phyloP scores from a whole-genome alignment of 2,329 filamentous ascomycete species.

The Cladosporium oxysporum region DNA sequence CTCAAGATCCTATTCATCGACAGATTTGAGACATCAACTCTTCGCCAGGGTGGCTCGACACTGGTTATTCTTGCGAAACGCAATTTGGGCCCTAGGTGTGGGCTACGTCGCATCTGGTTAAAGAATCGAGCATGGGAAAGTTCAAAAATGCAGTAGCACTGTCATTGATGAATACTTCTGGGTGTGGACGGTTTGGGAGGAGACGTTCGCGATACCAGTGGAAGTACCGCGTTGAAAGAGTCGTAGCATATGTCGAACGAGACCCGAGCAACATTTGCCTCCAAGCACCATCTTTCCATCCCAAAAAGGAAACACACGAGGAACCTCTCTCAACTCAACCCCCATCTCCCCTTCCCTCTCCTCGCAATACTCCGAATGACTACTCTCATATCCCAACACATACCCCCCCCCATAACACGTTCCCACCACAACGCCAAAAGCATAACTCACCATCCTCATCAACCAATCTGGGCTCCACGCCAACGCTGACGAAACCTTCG shows the following conservation, averaged over 20 bases:
- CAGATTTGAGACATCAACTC: not conserved
- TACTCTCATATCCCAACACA: not conserved
- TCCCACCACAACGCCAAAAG: constrained; percentile 32
- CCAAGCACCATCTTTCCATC: not conserved
- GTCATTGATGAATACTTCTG: not conserved
- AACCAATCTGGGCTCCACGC: constrained; percentile 30
- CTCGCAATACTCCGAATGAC: not conserved
- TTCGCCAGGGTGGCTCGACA: not conserved
- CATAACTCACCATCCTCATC: constrained; percentile 28
- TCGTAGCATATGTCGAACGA: not conserved
- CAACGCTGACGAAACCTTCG: constrained; percentile 34
- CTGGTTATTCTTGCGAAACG: not conserved
- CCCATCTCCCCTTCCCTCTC: not conserved
- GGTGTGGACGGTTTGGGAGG: not conserved
- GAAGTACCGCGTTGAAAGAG: not conserved
- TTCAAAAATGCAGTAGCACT: not conserved
- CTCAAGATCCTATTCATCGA: not conserved
- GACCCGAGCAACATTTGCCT: not conserved
- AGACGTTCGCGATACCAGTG: not conserved
- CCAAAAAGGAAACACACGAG: not conserved
- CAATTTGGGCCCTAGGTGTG: not conserved
- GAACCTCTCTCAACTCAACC: not conserved
- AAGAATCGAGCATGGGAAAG: not conserved
- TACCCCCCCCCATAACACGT: constrained; percentile 22
- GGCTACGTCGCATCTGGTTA: not conserved